Evolutionary conservation across 495 filamentous ascomycete species (phyloP), one percentile per base, ranked within the genome.

Genomic region (Cudoniella acicularis): DNA sequence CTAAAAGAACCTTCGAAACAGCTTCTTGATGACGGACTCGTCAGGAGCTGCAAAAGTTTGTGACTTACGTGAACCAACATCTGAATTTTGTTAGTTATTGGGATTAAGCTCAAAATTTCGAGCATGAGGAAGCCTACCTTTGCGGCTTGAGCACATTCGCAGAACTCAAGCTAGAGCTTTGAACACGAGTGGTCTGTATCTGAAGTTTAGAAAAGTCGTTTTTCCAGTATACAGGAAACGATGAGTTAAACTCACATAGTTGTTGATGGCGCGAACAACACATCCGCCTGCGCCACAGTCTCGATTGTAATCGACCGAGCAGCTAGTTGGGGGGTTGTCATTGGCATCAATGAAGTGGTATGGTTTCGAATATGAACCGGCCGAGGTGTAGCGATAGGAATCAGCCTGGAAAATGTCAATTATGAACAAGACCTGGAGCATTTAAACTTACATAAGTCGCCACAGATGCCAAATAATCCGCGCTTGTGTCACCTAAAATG

Each of bases 341-440:
- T 82, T 69, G 4, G 84, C 85, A 70, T 90, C 83, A 64, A 87
- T 83, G 64, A 75, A 87, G 68, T 88, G 85, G 55, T 73, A 80
- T 0, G 77, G 70, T 8, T 72, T 69, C 23, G 77, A 81, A 73
- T 77, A 87, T 24, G 57, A 68, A 10, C 83, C 84, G 3, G 72
- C 83, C 0, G 67, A 60, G 25, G 80, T 83, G 40, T 74, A 73
- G 21, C 82, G 75, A 63, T 82, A 87, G 2, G 60, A 42, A 51
- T 83, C 80, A 16, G 70, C 63, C 62, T 60, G 26, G 24, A 16
- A n/a, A 54, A 18, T 13, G n/a, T 17, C 21, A 43, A 30, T 45
- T 25, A 40, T 56, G 16, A 46, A 41, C 0, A 4, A 3, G 22
- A 13, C n/a, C 16, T 48, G 6, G 26, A 21, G 25, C 6, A 4